A percentile compares a stretch with the other conserved stretches of the same genome.
Evolutionary conservation across 176 grass and related monocot species (phyloP).

Genomic region (Poa pratensis): DNA sequence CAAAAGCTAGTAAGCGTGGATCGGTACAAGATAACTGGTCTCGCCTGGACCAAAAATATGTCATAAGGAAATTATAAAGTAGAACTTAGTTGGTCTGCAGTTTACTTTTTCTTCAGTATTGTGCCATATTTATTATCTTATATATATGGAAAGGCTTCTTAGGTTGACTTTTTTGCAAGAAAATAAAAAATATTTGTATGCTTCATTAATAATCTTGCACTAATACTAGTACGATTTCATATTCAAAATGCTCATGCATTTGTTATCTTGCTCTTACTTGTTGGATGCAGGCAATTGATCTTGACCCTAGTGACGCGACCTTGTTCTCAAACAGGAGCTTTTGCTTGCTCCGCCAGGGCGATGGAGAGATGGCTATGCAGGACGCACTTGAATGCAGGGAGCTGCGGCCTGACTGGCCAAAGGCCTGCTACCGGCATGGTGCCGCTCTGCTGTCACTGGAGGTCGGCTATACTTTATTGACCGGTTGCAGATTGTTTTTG

Average conservation of each 20-base stretch:
- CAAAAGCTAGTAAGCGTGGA: too few species aligned
- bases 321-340: constrained; percentile 13
- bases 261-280: background rate
- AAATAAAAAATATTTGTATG: background rate
- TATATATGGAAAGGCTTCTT: background rate
- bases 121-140: constrained; percentile 4
- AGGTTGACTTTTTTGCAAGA: background rate
- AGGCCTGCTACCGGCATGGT: constrained; percentile 23
- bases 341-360: background rate
- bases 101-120: background rate
- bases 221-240: background rate
- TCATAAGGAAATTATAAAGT: too few species aligned
- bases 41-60: too few species aligned
- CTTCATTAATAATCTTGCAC: constrained; percentile 11
- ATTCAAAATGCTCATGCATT: background rate
- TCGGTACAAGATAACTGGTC: too few species aligned
- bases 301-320: constrained; percentile 5
- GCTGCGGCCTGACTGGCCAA: background rate
- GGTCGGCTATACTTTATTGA: background rate
- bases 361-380: background rate
- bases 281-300: background rate
- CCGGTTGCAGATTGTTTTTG: background rate
- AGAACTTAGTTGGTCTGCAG: too few species aligned
- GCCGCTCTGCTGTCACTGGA: constrained; percentile 10
- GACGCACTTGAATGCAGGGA: background rate